Conservation (phyloP, 352 stramenopile species). For the Phytophthora palmivora region DNA sequence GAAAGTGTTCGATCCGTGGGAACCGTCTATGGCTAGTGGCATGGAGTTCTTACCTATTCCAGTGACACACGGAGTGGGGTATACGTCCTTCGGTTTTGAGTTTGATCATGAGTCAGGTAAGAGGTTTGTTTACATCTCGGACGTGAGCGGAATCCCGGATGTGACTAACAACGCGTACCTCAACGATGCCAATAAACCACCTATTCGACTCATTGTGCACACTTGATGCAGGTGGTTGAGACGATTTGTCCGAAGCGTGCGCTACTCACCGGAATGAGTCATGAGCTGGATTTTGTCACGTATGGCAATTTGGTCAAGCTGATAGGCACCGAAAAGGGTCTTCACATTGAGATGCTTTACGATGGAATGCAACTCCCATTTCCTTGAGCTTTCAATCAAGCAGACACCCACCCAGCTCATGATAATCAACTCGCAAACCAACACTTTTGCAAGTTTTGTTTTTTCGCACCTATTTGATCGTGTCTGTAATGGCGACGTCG, state of each 20-base stretch:
- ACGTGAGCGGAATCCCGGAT: slow-evolving; percentile 82
- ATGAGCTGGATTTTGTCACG: slow-evolving; percentile 80
- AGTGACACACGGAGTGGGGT: slow-evolving; percentile 82
- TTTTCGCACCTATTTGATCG: slow-evolving; percentile 12
- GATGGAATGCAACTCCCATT: slow-evolving; percentile 74
- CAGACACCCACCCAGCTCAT: too few species aligned
- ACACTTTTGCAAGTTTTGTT: too few species aligned
- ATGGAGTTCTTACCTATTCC: slow-evolving; percentile 72
- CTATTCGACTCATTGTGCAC: slow-evolving; percentile 87
- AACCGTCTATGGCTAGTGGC: slow-evolving; percentile 53
- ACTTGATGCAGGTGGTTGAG: slow-evolving; percentile 69
- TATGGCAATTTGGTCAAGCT: slow-evolving; percentile 52
- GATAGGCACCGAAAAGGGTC: slow-evolving; percentile 56
- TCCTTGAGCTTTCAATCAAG: slow-evolving; percentile 21
- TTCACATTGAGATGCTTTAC: slow-evolving; percentile 85
- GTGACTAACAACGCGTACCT: slow-evolving; percentile 62
- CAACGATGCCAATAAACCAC: slow-evolving; percentile 52
- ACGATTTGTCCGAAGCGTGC: slow-evolving; percentile 71
- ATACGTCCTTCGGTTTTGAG: slow-evolving; percentile 81
- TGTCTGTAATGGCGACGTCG: slow-evolving; percentile 1
- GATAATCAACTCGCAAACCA: too few species aligned
- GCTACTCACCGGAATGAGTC: slow-evolving; percentile 87
- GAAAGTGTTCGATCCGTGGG: slow-evolving; percentile 60
- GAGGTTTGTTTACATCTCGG: slow-evolving; percentile 89
- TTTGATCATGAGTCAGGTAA: slow-evolving; percentile 73